Percentiles rank a stretch among this genome's conserved stretches.
Evolutionary conservation across 2,329 filamentous ascomycete genomes (phyloP).

Genomic region (Knufia fluminis): DNA sequence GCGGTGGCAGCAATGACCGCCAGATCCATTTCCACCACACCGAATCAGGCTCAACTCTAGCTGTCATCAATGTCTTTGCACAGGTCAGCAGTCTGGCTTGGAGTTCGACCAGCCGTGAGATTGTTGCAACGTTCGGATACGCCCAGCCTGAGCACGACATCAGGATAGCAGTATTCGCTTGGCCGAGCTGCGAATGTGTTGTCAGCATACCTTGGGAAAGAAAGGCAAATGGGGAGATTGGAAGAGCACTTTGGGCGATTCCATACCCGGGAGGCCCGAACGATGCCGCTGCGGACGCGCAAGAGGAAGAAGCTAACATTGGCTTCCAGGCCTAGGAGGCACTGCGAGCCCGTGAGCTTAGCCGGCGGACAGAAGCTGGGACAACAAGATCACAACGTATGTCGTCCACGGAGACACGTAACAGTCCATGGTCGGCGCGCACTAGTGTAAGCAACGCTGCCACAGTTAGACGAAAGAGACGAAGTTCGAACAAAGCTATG

Average conservation of each 20-base stretch:
- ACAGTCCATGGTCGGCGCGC: background rate
- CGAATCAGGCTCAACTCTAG: constrained; percentile 69
- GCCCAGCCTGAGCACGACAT: constrained; percentile 81
- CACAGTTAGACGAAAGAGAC: background rate
- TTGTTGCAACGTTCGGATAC: constrained; percentile 89
- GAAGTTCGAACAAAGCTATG: constrained; percentile 10
- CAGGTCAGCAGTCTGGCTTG: constrained; percentile 91
- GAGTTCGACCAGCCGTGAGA: constrained; percentile 76
- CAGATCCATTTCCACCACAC: constrained; percentile 95
- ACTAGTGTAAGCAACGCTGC: background rate
- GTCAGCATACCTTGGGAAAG: constrained; percentile 70
- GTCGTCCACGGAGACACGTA: background rate
- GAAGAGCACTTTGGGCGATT: constrained; percentile 70
- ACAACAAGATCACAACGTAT: background rate
- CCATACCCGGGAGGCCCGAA: constrained; percentile 62
- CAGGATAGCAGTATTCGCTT: constrained; percentile 85
- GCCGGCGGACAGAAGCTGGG: background rate
- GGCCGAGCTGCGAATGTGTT: constrained; percentile 82
- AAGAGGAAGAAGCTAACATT: background rate
- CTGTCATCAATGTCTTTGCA: constrained; percentile 82
- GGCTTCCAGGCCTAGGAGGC: constrained; percentile 8
- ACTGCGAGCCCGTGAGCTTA: constrained; percentile 1
- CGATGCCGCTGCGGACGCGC: constrained; percentile 20
- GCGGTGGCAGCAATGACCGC: constrained; percentile 87
- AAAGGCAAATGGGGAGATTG: constrained; percentile 29